Conservation (phyloP, 768 basidiomycete genomes). For the Boletus vermiculosoides region DNA sequence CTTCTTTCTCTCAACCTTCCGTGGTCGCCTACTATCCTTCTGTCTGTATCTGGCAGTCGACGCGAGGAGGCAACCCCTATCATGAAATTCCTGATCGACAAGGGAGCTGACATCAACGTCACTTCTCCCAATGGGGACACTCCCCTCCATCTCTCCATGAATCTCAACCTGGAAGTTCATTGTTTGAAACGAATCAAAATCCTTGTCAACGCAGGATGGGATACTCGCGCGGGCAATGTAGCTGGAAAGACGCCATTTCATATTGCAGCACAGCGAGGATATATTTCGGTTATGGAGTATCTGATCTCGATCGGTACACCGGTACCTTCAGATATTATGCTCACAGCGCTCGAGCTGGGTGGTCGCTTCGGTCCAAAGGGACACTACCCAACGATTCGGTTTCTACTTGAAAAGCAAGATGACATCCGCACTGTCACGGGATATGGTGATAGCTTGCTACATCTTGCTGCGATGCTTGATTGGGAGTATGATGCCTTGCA, state of each 20-base stretch:
- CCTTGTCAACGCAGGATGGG: background rate
- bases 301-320: background rate
- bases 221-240: background rate
- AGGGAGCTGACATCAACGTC: no score
- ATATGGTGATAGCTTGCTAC: background rate
- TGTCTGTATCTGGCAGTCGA: no score
- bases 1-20: no score
- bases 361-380: background rate
- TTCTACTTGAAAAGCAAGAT: background rate
- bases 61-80: no score
- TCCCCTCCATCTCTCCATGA: no score
- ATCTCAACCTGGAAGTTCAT: rapidly evolving
- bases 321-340: background rate
- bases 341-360: background rate
- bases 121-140: no score
- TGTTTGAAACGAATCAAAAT: background rate
- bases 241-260: background rate
- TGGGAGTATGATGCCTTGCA: background rate
- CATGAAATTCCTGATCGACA: no score
- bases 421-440: background rate
- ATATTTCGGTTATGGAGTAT: background rate
- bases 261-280: background rate
- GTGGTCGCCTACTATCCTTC: no score
- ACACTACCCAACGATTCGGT: background rate
- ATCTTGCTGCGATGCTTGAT: rapidly evolving